Base-by-base conservation (phyloP, 2,329 filamentous ascomycete genomes). In the Pseudocercospora macadamiae region DNA sequence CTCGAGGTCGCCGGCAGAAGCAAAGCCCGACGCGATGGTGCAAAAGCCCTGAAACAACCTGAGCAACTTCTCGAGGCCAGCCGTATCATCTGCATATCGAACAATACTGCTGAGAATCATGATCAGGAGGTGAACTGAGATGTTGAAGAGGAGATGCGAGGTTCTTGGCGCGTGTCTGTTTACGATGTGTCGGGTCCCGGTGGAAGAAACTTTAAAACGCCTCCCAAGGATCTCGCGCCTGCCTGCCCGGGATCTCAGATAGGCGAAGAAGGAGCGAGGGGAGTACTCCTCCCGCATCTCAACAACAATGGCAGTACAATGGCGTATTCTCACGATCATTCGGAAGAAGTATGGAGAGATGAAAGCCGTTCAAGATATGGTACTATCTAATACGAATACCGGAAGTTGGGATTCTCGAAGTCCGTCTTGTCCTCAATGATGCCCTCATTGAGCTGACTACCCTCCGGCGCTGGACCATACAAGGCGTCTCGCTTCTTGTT, bases 41-140 rank as follows among this genome's bases (percentile, higher is more conserved):
- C 71, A 61, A 8, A 71, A 55, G 37, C 63, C 73, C 71, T 88
- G 85, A 44, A 86, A 65, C 55, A 86, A 75, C 45, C 86, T 83
- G 64, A 89, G 76, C 54, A 80, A 77, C 59, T 86, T 83, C 71
- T 89, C 86, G 1, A 88, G 76, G 3, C 85, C 86, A 67, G 79
- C 85, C 86, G 64, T 51, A 52, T 67, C 63, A 39, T 67, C 60
- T 18, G 63, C 53, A 49, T 59, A 64, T 12, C 39, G 49, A 9
- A 64, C 57, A 21, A 66, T 49, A 12, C 49, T 39, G 21, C 37
- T 26, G 14, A 66, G 45, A 32, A 34, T 5, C 64, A 66, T 66
- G 1, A 8, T 54, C 19, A 37, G 21, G 25, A 10, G n/a, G 25
- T 7, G 14, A 2, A 42, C 10, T 7, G n/a, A 3, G 10, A 39